Base-by-base conservation (phyloP, 306 rosid species). In the Herpetospermum pedunculosum region DNA sequence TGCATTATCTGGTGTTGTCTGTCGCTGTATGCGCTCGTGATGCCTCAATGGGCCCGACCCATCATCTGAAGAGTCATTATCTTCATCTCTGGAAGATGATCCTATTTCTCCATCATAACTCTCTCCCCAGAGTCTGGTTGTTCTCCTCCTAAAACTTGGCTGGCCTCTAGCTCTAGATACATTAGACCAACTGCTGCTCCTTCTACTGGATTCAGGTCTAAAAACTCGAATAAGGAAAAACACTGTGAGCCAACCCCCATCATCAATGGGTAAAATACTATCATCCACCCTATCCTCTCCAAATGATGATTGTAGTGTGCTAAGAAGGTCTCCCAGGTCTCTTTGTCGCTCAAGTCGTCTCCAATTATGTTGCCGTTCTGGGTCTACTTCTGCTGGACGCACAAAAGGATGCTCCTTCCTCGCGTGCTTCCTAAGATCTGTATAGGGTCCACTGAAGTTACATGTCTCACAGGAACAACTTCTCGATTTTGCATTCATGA, bases 381-480 rank as follows among this genome's bases (percentile, higher is more conserved):
- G 99, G 58, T 95, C 97, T 14, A 89, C 91, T 16, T 87, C 96
- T 0, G 99, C 85, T n/a, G 99, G 99, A 7, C 96, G 92, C 70
- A 81, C 96, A 44, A 74, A 84, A 14, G 99, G 99, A 78, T 89
- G 96, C 62, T 89, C 97, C 58, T 85, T 53, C 85, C 99, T 89
- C 54, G 99, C 99, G 81, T 95, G 97, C 89, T 84, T 89, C 82
- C 99, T 87, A 71, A 95, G 92, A 84, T 91, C 96, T 50, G 89
- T 77, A 83, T 95, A 95, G 23, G 88, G 84, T 23, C 99, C 97
- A 11, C 53, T 89, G 72, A 85, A 95, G 85, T 57, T 80, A 82
- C 99, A 95, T 5, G 90, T 81, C 80, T 95, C 99, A 52, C 92
- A 85, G 18, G 99, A 87, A 81, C 99, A 95, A 71, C 91, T 95